Conservation (phyloP, 768 basidiomycete species). For the Favolaschia claudopus region DNA sequence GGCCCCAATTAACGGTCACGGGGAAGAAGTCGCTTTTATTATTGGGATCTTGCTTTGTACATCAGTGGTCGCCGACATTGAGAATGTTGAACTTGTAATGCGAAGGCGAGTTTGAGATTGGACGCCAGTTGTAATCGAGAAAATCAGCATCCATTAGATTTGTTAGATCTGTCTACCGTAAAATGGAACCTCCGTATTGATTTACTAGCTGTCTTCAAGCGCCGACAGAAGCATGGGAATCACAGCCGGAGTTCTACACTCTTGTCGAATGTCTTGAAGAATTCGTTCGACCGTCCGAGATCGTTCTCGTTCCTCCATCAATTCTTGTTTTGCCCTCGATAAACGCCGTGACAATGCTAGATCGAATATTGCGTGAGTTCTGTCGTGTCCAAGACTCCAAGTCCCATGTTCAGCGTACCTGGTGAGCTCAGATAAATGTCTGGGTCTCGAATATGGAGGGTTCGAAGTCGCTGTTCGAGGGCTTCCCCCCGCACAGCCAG, state of each 20-base stretch:
- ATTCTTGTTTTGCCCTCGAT: neutral
- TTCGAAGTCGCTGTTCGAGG: slow-evolving; percentile 5
- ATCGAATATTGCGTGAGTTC: neutral
- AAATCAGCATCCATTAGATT: no score
- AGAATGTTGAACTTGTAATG: neutral
- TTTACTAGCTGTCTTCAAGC: neutral
- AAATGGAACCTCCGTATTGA: no score
- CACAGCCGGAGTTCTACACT: slow-evolving; percentile 9
- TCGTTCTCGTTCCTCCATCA: neutral
- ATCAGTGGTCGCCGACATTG: no score
- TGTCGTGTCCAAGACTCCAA: no score
- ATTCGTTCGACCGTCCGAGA: neutral
- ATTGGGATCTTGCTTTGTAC: no score
- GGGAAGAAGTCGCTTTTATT: no score
- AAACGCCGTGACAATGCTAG: slow-evolving; percentile 6
- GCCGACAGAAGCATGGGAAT: slow-evolving; percentile 2
- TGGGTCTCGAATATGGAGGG: neutral
- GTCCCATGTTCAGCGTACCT: neutral
- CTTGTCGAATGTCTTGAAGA: slow-evolving; percentile 10
- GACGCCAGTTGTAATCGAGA: no score
- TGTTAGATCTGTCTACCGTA: no score
- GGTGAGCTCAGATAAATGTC: slow-evolving; percentile 3
- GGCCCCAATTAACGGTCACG: neutral
- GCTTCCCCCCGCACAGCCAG: neutral
- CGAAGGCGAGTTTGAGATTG: neutral